Conservation (phyloP, 2,329 filamentous ascomycete species). For the Ilyonectria robusta region DNA sequence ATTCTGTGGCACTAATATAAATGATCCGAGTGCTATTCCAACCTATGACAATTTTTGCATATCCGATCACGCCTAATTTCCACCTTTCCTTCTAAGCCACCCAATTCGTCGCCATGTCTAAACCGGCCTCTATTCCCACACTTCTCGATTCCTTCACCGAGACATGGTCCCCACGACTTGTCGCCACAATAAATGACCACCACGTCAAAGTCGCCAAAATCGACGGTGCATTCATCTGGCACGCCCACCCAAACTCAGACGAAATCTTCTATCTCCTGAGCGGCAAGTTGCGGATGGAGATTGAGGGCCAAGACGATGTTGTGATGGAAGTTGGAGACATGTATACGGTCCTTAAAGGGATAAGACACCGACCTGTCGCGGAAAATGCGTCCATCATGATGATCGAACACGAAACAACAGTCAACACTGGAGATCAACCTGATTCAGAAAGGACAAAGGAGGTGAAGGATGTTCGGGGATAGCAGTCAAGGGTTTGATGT, state of each 20-base stretch:
- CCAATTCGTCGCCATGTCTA: slow-evolving; percentile 26
- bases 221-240: slow-evolving; percentile 58
- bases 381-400: slow-evolving; percentile 55
- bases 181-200: slow-evolving; percentile 54
- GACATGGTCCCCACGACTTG: slow-evolving; percentile 50
- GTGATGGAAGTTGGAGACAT: slow-evolving; percentile 51
- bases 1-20: too few relatives aligned
- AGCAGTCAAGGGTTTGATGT: too few relatives aligned
- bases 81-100: too few relatives aligned
- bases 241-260: slow-evolving; percentile 57
- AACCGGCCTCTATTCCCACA: slow-evolving; percentile 45
- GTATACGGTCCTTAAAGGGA: slow-evolving; percentile 54
- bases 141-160: slow-evolving; percentile 47
- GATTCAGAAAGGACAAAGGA: slow-evolving; percentile 44
- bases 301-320: slow-evolving; percentile 48
- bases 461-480: slow-evolving; percentile 31
- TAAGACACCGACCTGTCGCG: slow-evolving; percentile 55
- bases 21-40: too few relatives aligned
- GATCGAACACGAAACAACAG: slow-evolving; percentile 53
- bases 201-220: slow-evolving; percentile 59
- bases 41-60: too few relatives aligned
- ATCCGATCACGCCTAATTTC: too few relatives aligned
- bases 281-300: slow-evolving; percentile 53
- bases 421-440: slow-evolving; percentile 49
- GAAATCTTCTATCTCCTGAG: slow-evolving; percentile 58